phyloP scores from a whole-genome alignment of 768 basidiomycete genomes.

The Termitomyces sp. region DNA sequence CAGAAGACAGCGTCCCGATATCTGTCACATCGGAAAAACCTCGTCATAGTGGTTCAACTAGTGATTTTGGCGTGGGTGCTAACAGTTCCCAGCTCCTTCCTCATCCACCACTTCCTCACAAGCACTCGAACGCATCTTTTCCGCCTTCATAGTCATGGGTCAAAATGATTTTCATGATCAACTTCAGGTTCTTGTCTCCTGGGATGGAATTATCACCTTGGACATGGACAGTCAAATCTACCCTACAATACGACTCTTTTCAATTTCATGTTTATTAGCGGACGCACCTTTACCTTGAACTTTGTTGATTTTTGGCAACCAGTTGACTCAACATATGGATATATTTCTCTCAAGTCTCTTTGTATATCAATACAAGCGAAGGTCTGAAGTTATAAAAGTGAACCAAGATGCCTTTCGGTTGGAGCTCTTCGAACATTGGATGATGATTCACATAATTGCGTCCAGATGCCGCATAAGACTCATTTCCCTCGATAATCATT shows the following conservation, averaged over 20 bases:
- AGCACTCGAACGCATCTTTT: neutral
- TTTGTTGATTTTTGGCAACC: no score
- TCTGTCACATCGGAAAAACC: constrained; percentile 49
- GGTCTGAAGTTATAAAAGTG: neutral
- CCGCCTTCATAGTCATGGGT: neutral
- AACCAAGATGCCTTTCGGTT: neutral
- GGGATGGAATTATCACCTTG: neutral
- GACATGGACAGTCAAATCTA: neutral
- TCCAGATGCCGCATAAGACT: neutral
- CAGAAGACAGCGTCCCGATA: constrained; percentile 47
- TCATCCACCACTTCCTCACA: constrained; percentile 34
- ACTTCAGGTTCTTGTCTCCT: neutral
- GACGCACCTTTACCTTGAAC: neutral
- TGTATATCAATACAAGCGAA: neutral
- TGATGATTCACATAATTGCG: neutral
- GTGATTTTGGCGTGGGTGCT: constrained; percentile 8
- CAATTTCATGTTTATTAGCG: neutral
- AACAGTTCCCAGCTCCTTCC: constrained; percentile 31
- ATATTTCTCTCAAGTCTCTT: no score
- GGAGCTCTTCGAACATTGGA: neutral
- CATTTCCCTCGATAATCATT: neutral
- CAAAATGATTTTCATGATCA: neutral
- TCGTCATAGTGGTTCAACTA: constrained; percentile 36
- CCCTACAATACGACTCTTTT: neutral
- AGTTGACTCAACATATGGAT: neutral